Base-by-base conservation (phyloP, 139 green algal genomes). In the Coccomyxa sp. region DNA sequence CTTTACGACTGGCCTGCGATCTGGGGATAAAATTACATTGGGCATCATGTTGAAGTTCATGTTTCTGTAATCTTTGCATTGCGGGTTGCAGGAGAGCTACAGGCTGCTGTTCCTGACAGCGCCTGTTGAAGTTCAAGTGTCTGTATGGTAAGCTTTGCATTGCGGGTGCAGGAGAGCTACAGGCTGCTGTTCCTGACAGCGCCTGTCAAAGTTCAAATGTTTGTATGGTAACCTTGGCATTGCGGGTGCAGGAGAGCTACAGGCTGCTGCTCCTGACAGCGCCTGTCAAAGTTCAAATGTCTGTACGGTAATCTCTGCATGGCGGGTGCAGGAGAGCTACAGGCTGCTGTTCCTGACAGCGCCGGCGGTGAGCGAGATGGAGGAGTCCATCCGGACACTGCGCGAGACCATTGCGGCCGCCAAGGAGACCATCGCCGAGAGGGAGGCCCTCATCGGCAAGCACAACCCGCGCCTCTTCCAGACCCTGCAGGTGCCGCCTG, bases 401-500 rank as follows among this genome's bases (percentile, higher is more conserved):
- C 90, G 92, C 82, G 86, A 85, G 30, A 87, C 90, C 79, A 86
- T 92, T 28, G 77, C 81, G 12, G 77, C 51, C 0, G 84, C 83
- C 28, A 90, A 91, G 58, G 78, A 79, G 68, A 81, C 80, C 58
- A 76, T 89, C 28, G 79, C 76, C 13, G 85, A 88, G 16, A 85
- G 83, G 18, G 92, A 95, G 85, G 80, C 80, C 21, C 31, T 78
- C 31, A 76, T 95, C 81, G 88, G 88, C 0, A 68, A 81, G 51
- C 31, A 83, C 67, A 94, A 95, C 78, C 92, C 91, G 10, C 76
- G 86, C 1, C 74, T 92, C n/a, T 95, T 95, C 79, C 66, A 82
- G 30, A 74, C 82, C 4, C 86, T 92, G 13, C 87, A 92, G 71
- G 86, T 85, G 25, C 28, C 51, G 21, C 23, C 58, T 21, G 58